Evolutionary conservation across 495 filamentous ascomycete species (phyloP), one percentile per base, ranked within the genome.

Genomic region (Daldinia childiae): DNA sequence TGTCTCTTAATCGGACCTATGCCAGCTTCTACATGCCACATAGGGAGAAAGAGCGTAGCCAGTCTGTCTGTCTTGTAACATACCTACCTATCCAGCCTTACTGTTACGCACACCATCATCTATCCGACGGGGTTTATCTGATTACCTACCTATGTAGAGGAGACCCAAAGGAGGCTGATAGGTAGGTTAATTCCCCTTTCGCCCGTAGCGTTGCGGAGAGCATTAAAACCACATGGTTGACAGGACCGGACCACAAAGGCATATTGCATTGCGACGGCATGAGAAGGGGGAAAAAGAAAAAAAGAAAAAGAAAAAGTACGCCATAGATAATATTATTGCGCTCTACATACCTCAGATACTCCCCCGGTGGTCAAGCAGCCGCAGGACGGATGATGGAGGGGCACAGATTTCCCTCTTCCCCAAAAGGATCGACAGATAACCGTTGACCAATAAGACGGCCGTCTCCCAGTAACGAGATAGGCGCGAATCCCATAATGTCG

Each of bases 401-500:
- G 56, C 27, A 48, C 45, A 54, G 55, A 50, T 55, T 63, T 64
- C 66, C n/a, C 58, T 36, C 38, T 34, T 30, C 24, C 62, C 62
- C 55, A 32, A 58, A 55, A 63, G 60, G 69, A 72, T 73, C 60
- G 57, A 73, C 65, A 68, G 70, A 73, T 73, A 73, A 73, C 70
- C 65, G 57, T 41, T 30, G 4, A 7, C 69, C 69, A 72, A 68
- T 72, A 45, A 68, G 56, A 36, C 34, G 3, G 12, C 34, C 5
- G 69, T 66, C 58, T 48, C 55, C 29, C 50, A 17, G 58, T 61
- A 62, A 62, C 58, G 58, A 62, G 68, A 66, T 71, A 71, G 56
- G 69, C 43, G 58, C 63, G 43, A 45, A 57, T 48, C 30, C 62
- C 26, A 21, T 66, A 58, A 54, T 50, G 48, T 39, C 39, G 36